Base-by-base conservation (phyloP, 169 alveolate genomes). In the Eimeria sp. region DNA sequence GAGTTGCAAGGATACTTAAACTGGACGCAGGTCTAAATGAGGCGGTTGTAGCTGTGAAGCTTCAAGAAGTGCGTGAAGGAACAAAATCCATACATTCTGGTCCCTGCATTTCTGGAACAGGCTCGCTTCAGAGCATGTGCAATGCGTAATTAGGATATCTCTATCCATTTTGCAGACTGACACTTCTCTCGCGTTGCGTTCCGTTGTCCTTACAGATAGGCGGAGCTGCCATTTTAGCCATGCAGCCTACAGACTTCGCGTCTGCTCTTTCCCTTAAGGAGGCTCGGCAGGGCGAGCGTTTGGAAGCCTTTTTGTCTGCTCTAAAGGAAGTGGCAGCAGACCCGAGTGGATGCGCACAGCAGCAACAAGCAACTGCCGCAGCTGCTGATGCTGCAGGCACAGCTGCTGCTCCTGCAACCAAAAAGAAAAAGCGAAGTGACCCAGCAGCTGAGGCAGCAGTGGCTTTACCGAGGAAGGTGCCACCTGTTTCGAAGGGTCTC, bases 41-140 rank as follows among this genome's bases (percentile, higher is more conserved):
- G 94, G 83, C 52, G 68, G 83, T 87, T 33, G 78, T 87, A 16
- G 94, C 94, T 40, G 94, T 87, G 56, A 87, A 87, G 58, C 94
- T 87, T 54, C 94, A 87, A 87, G 94, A 87, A 62, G 94, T 87
- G n/a, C 66, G 93, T 87, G 94, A 60, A 37, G 16, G 25, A 52
- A n/a, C 49, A 27, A 49, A 49, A 18, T 74, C 13, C 20, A 18
- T 74, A 30, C 58, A 40, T 1, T 74, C 14, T 2, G 54, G 23
- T n/a, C 54, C 13, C 43, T 40, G 56, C 16, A 8, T 74, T 54
- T 9, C 52, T 71, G 43, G 37, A 23, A 30, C 37, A 10, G 52
- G 13, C 11, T 27, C 37, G 8, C 13, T 71, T 71, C 37, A 71
- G 20, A 8, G n/a, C 27, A 33, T 71, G 6, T 8, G 4, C 27